Percentiles rank a stretch among this genome's conserved stretches.
Conservation (phyloP, 2,329 filamentous ascomycete species). For the Alternaria incomplexa region DNA sequence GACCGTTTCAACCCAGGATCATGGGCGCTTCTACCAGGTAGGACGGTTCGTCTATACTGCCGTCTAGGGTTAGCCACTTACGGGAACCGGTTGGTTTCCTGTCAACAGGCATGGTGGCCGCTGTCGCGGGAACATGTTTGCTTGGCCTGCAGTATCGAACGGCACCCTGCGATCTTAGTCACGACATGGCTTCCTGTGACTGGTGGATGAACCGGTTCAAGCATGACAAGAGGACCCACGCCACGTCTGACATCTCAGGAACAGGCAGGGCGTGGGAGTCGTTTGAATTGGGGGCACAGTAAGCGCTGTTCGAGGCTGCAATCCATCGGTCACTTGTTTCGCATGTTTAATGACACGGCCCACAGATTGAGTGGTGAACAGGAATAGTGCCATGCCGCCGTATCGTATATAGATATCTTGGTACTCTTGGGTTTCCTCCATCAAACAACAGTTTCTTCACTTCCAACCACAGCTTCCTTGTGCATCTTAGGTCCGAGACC, state of each 20-base stretch:
- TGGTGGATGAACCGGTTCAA: slow-evolving; percentile 38
- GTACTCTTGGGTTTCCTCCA: slow-evolving; percentile 4
- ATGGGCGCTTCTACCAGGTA: slow-evolving; percentile 35
- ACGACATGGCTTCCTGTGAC: slow-evolving; percentile 12
- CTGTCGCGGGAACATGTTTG: slow-evolving; percentile 25
- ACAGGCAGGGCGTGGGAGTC: slow-evolving; percentile 17
- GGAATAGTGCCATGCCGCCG: slow-evolving; percentile 12
- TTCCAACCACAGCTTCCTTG: slow-evolving; percentile 35
- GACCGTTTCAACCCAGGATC: slow-evolving; percentile 44
- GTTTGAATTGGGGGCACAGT: slow-evolving; percentile 24
- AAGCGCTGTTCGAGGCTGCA: slow-evolving; percentile 29
- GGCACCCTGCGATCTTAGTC: slow-evolving; percentile 22
- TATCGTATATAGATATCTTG: slow-evolving; percentile 27
- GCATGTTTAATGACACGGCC: slow-evolving; percentile 45
- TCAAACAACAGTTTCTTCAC: slow-evolving; percentile 30
- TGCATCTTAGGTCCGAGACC: slow-evolving; percentile 46
- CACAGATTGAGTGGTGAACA: slow-evolving; percentile 28
- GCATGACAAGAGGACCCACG: slow-evolving; percentile 26
- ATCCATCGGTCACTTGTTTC: slow-evolving; percentile 34
- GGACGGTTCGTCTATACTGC: slow-evolving; percentile 31
- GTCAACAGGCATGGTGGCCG: slow-evolving; percentile 29
- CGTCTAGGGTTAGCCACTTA: slow-evolving; percentile 15
- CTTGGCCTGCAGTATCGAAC: slow-evolving; percentile 24
- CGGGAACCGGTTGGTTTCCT: slow-evolving; percentile 15
- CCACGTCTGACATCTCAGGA: slow-evolving; percentile 20